Conservation (phyloP, 257 asterid genomes). For the Eustoma russellianum region DNA sequence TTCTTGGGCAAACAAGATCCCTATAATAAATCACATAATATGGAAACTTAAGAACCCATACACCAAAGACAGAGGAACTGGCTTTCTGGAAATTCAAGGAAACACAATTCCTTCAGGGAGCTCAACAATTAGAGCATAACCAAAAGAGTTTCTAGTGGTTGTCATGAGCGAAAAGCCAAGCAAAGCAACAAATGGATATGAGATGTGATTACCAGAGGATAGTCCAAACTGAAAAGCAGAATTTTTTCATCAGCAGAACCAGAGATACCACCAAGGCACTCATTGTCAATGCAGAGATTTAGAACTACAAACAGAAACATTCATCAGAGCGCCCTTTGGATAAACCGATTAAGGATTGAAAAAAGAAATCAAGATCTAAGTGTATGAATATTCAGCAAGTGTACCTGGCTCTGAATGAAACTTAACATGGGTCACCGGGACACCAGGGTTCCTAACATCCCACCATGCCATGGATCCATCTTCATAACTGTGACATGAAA, state of each 20-base stretch:
- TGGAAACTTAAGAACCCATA: too few species aligned
- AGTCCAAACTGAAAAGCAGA: conserved; percentile 55
- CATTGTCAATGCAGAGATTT: conserved; percentile 47
- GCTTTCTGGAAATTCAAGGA: background rate
- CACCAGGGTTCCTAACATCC: conserved; percentile 69
- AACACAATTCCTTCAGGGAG: background rate
- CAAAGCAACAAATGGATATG: background rate
- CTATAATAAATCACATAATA: conserved; percentile 4
- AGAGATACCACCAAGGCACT: conserved; percentile 68
- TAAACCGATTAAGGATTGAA: too few species aligned
- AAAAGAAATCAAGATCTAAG: too few species aligned
- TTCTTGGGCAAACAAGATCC: conserved; percentile 65
- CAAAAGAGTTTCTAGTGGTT: background rate
- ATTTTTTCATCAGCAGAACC: conserved; percentile 84
- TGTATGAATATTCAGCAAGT: background rate
- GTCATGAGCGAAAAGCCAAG: background rate
- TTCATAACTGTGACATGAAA: conserved; percentile 37
- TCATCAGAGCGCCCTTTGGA: background rate
- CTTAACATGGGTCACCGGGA: conserved; percentile 63
- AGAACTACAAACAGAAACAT: conserved; percentile 28
- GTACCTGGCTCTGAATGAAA: conserved; percentile 72
- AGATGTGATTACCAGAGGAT: conserved; percentile 25
- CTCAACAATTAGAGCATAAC: background rate
- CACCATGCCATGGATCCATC: conserved; percentile 93
- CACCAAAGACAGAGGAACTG: background rate